Evolutionary conservation across 116 monocot genomes (phyloP).

Genomic region (Thalassia testudinum): DNA sequence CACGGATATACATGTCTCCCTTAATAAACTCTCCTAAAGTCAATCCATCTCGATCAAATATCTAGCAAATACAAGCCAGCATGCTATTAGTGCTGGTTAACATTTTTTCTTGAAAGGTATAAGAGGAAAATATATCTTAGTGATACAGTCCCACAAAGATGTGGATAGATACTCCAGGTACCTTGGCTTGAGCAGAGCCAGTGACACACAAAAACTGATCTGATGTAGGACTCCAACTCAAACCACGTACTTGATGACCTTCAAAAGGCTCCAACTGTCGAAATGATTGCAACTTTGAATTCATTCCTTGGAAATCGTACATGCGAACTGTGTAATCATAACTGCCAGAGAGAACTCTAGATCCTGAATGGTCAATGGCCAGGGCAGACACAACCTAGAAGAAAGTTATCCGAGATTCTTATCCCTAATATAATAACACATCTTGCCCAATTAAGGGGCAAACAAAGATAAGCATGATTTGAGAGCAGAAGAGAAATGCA

Average conservation of each 20-base stretch:
- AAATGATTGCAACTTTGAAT: slow-evolving; percentile 84
- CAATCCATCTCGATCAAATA: slow-evolving; percentile 93
- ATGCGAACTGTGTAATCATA: slow-evolving; percentile 95
- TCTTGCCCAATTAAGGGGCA: too few relatives aligned
- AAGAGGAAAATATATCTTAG: too few relatives aligned
- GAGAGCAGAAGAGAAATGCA: too few relatives aligned
- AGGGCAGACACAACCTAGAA: slow-evolving; percentile 77
- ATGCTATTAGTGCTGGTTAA: not conserved
- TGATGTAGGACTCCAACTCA: slow-evolving; percentile 95
- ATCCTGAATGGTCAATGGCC: slow-evolving; percentile 95
- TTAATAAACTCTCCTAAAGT: slow-evolving; percentile 91
- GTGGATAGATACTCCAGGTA: slow-evolving; percentile 1
- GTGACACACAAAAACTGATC: slow-evolving; percentile 81
- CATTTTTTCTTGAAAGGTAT: too few relatives aligned
- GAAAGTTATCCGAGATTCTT: too few relatives aligned
- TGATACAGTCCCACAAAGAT: not conserved
- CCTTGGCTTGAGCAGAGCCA: slow-evolving; percentile 97
- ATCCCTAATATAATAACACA: too few relatives aligned
- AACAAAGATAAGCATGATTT: too few relatives aligned
- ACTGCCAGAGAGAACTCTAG: slow-evolving; percentile 89
- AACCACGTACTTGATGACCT: slow-evolving; percentile 88
- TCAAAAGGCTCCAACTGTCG: slow-evolving; percentile 90
- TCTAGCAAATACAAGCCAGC: slow-evolving; percentile 32
- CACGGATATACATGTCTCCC: slow-evolving; percentile 99
- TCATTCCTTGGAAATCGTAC: slow-evolving; percentile 99